phyloP scores from a whole-genome alignment of 1,284 basidiomycete genomes.

The Rhodotorula mucilaginosa region DNA sequence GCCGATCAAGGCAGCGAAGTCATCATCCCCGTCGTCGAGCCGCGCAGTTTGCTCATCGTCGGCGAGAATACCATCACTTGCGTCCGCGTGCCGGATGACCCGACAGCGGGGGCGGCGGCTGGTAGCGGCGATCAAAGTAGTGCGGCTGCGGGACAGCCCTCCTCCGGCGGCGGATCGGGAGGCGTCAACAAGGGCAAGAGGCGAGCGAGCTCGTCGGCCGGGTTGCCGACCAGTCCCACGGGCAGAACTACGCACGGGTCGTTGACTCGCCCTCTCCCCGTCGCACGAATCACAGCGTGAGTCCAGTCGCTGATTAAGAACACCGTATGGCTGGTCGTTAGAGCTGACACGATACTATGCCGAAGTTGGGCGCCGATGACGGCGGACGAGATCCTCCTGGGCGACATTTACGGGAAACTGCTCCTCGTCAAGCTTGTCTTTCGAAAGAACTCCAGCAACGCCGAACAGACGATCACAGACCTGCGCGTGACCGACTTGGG shows the following conservation, averaged over 20 bases:
- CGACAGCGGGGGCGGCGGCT: neutral
- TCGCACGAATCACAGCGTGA: constrained; percentile 34
- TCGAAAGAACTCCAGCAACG: neutral
- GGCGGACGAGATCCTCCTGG: constrained; percentile 57
- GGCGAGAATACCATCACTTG: constrained; percentile 38
- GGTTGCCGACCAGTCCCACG: neutral
- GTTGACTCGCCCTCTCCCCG: constrained; percentile 17
- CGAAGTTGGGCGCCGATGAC: constrained; percentile 4
- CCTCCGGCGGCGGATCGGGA: no score
- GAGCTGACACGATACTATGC: no score
- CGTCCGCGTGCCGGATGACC: neutral
- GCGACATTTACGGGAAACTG: constrained; percentile 74
- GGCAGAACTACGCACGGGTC: neutral
- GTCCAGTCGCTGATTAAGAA: neutral
- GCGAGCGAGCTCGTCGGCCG: neutral
- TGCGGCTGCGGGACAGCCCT: no score
- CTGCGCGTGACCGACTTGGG: constrained; percentile 69
- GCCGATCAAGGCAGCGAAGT: constrained; percentile 39
- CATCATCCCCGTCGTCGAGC: constrained; percentile 23
- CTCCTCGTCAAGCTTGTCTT: constrained; percentile 53
- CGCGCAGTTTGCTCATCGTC: constrained; percentile 27
- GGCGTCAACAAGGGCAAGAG: constrained; percentile 22
- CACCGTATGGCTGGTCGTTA: no score
- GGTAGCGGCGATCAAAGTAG: neutral
- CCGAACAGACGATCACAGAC: neutral